Evolutionary conservation across 768 basidiomycete genomes (phyloP), one percentile per base, ranked within the genome.

Genomic region (Boletellus ananiceps): DNA sequence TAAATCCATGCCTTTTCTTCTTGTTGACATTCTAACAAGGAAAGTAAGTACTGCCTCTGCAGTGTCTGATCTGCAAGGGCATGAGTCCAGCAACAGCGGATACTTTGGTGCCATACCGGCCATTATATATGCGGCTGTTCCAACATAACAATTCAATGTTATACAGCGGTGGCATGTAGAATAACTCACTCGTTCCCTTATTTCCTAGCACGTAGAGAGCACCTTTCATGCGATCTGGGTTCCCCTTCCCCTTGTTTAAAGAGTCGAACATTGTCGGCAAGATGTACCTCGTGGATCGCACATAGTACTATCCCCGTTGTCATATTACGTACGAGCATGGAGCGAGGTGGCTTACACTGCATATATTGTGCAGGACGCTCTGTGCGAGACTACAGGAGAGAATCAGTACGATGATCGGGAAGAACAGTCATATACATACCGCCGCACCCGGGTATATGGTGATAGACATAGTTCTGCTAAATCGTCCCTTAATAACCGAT

Each of bases 171-270:
- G 15, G 40, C 16, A 51, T 3, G 47, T 32, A 42, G 44, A 21
- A 4, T 44, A 12, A 57, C 79, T 38, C 53, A 86, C 86, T 77
- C 46, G 76, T 83, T 27, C 79, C 83, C 66, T 86, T 87, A 58
- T 84, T 83, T 71, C 82, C 82, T 9, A 90, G 67, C 16, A 88
- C 74, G 63, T 93, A 93, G 35, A 95, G 72, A 15, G 91, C 92
- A 8, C 95, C 95, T 70, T 98, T 98, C 83, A 96, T 94, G 21
- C 86, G 78, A 67, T 98, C 93, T 9, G 92, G 87, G 49, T 79
- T 83, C 6, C 88, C 92, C 60, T 82, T 85, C 4, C 88, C 92
- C 59, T 82, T 85, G 47, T 68, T 68, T 42, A 90, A 68, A 5
- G 84, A 81, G 50, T 76, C 72, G 58, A 84, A 82, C 40, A 87